Conservation (phyloP, 2,329 filamentous ascomycete genomes). For the Pestalotiopsis sp. region DNA sequence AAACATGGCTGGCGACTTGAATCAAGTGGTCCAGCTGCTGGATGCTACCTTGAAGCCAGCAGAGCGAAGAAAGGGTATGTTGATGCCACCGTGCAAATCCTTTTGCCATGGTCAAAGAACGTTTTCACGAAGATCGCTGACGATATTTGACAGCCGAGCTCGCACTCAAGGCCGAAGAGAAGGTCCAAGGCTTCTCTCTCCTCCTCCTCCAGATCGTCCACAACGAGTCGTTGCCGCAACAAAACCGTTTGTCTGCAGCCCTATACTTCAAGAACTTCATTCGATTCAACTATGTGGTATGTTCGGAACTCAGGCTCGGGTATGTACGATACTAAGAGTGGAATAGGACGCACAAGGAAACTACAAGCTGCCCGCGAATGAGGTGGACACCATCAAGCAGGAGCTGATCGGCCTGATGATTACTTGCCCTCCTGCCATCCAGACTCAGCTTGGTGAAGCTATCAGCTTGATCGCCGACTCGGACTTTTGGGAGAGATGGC, state of each 20-base stretch:
- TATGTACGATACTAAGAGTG: not conserved
- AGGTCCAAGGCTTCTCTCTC: constrained; percentile 85
- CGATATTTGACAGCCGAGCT: constrained; percentile 67
- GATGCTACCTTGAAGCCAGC: constrained; percentile 87
- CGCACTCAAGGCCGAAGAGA: constrained; percentile 77
- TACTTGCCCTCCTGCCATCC: constrained; percentile 81
- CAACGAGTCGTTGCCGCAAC: constrained; percentile 69
- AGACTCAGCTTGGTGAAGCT: constrained; percentile 92
- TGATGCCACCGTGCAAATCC: not conserved
- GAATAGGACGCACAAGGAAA: constrained; percentile 83
- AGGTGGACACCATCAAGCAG: constrained; percentile 89
- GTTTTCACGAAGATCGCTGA: not conserved
- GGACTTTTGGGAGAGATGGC: constrained; percentile 95
- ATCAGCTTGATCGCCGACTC: constrained; percentile 98
- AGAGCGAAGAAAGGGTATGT: constrained; percentile 84
- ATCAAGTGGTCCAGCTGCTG: constrained; percentile 77
- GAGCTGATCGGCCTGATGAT: constrained; percentile 98
- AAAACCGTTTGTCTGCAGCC: constrained; percentile 83
- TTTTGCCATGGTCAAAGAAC: not conserved
- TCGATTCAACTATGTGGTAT: constrained; percentile 84
- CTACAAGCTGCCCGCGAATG: constrained; percentile 82
- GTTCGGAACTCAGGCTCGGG: constrained; percentile 31
- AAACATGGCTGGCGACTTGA: constrained; percentile 61
- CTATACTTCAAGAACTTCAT: constrained; percentile 99
- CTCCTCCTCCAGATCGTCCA: constrained; percentile 89